Conservation (phyloP, 1,139 yeast species). For the Waltiozyma sp. region DNA sequence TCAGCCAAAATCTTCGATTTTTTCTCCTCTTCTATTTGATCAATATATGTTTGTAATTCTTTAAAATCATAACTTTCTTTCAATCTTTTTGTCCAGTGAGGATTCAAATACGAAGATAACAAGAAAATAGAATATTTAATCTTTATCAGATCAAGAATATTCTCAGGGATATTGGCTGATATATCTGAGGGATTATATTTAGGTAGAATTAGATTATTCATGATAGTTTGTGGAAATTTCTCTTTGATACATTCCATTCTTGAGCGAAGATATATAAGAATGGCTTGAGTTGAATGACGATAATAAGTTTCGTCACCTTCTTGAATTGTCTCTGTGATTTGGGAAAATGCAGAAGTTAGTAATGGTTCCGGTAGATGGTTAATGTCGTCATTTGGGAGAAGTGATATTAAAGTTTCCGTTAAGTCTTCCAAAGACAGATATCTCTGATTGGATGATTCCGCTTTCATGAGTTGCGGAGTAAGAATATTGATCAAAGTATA, state of each 20-base stretch:
- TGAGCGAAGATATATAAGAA: slow-evolving; percentile 23
- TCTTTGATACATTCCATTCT: slow-evolving; percentile 20
- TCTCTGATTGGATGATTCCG: slow-evolving; percentile 17
- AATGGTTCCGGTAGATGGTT: slow-evolving; percentile 21
- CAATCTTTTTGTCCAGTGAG: slow-evolving; percentile 7
- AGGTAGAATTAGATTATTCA: slow-evolving; percentile 13
- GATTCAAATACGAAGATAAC: slow-evolving; percentile 12
- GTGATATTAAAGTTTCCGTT: slow-evolving; percentile 28
- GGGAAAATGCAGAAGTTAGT: slow-evolving; percentile 20
- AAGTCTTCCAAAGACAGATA: slow-evolving; percentile 39
- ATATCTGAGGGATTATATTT: slow-evolving; percentile 14
- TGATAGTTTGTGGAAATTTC: slow-evolving; percentile 22
- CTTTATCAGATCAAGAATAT: slow-evolving; percentile 19
- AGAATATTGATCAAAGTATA: slow-evolving; percentile 33
- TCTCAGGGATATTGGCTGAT: slow-evolving; percentile 20
- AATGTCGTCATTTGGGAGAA: slow-evolving; percentile 14
- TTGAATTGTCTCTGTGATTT: slow-evolving; percentile 32
- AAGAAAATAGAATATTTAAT: slow-evolving; percentile 11
- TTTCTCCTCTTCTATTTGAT: slow-evolving; percentile 21
- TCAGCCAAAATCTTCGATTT: slow-evolving; percentile 23
- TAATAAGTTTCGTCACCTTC: slow-evolving; percentile 39
- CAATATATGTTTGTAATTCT: slow-evolving; percentile 24
- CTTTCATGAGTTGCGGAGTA: slow-evolving; percentile 18
- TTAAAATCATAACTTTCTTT: slow-evolving; percentile 20
- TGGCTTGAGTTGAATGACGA: slow-evolving; percentile 28